Base-by-base conservation (phyloP, 2,329 filamentous ascomycete genomes). In the Aspergillus sergii region DNA sequence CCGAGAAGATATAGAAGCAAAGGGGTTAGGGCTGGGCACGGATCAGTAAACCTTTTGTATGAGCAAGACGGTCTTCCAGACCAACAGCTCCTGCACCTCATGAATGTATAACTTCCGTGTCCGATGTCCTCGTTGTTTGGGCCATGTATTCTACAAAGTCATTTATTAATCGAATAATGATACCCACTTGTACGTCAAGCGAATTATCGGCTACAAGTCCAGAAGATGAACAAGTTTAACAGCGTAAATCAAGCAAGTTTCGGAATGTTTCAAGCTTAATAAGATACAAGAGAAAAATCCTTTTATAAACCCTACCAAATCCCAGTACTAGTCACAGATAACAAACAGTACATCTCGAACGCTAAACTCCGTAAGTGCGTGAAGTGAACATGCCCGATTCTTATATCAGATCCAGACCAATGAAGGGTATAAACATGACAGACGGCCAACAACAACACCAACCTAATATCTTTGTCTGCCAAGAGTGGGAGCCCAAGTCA, bases 401-500 rank as follows among this genome's bases (percentile, higher is more conserved):
- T 43, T 59, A 63, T 65, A 68, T 66, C 51, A 66, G 61, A 68
- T 63, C 59, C 64, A 72, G 64, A 71, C 68, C 64, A 63, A 68
- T 50, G 53, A 70, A 61, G 54, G 64, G 64, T 67, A 69, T 60
- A 64, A 61, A 60, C 58, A 53, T 3, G 55, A 46, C 50, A 48
- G 46, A 32, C 14, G 59, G 34, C 30, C 30, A 57, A 60, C 28
- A 59, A 32, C 26, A 56, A 50, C 48, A 61, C 32, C 23, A 64
- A 60, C 66, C 73, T 84, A 92, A 75, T 86, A 95, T 78, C 94
- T 95, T 76, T 91, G 87, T 73, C 91, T 85, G 19, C 89, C 89
- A 60, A 96, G 78, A 1, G 88, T 92, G 26, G 94, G 94, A 73
- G 91, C 93, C 95, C 95, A 99, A 51, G 96, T 90, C 50, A 99